Conservation (phyloP, 106 monocot species). For the Dendrobium nobile region DNA sequence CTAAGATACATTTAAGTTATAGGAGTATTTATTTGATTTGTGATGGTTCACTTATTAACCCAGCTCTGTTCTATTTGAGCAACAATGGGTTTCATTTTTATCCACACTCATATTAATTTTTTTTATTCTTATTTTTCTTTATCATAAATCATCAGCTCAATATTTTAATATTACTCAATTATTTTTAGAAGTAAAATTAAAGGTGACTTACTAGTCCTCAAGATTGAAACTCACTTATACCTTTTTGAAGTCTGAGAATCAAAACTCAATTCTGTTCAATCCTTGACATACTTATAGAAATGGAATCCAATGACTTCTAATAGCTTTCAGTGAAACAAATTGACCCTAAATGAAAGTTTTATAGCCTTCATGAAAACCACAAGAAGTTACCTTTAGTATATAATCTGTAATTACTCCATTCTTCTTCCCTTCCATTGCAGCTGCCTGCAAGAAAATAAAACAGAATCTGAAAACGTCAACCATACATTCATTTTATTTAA, state of each 20-base stretch:
- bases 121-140: too few species aligned
- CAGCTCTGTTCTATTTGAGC: background rate
- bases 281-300: background rate
- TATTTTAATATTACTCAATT: background rate
- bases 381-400: slow-evolving; percentile 33
- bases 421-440: slow-evolving; percentile 34
- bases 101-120: background rate
- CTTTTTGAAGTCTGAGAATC: too few species aligned
- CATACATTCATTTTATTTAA: background rate
- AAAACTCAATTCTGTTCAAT: background rate
- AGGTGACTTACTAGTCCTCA: background rate
- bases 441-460: slow-evolving; percentile 22
- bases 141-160: background rate
- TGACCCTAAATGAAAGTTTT: background rate
- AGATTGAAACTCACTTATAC: background rate
- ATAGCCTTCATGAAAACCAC: background rate
- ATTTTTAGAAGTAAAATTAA: background rate
- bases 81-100: background rate
- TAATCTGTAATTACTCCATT: slow-evolving; percentile 43
- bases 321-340: background rate
- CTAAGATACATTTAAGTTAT: background rate
- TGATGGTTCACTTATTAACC: background rate
- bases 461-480: background rate
- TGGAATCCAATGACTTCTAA: background rate
- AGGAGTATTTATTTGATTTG: background rate